Conservation (phyloP, 495 filamentous ascomycete species). For the Penicillium argentinense region DNA sequence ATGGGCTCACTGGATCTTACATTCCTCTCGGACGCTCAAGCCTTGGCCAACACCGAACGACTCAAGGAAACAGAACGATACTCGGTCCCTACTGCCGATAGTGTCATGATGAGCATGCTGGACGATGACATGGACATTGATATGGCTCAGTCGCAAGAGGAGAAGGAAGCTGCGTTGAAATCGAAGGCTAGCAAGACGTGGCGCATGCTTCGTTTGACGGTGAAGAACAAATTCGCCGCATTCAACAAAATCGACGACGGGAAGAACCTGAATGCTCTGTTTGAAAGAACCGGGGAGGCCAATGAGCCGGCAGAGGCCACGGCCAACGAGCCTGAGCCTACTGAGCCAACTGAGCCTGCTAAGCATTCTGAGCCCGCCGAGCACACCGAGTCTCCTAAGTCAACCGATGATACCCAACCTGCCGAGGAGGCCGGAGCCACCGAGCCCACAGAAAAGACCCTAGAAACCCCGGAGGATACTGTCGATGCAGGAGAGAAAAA, state of each 20-base stretch:
- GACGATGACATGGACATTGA: constrained; percentile 80
- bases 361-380: no score
- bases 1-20: constrained; percentile 71
- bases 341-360: no score
- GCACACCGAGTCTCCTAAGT: no score
- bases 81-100: constrained; percentile 53
- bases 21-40: constrained; percentile 68
- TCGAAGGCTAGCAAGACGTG: constrained; percentile 83
- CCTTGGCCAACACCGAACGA: constrained; percentile 52
- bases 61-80: constrained; percentile 57
- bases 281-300: constrained; percentile 37
- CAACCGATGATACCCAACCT: no score
- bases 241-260: constrained; percentile 88
- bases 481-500: constrained; percentile 16
- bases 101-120: constrained; percentile 60
- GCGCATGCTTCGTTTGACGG: constrained; percentile 78
- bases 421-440: constrained; percentile 20
- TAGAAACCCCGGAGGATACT: constrained; percentile 15
- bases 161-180: constrained; percentile 63
- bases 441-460: no score
- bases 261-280: constrained; percentile 60
- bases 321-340: no score
- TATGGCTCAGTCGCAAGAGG: constrained; percentile 68
- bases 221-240: constrained; percentile 63
- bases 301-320: constrained; percentile 29